Conservation (phyloP, 441 rosid genomes). For the Jatropha podagrica region DNA sequence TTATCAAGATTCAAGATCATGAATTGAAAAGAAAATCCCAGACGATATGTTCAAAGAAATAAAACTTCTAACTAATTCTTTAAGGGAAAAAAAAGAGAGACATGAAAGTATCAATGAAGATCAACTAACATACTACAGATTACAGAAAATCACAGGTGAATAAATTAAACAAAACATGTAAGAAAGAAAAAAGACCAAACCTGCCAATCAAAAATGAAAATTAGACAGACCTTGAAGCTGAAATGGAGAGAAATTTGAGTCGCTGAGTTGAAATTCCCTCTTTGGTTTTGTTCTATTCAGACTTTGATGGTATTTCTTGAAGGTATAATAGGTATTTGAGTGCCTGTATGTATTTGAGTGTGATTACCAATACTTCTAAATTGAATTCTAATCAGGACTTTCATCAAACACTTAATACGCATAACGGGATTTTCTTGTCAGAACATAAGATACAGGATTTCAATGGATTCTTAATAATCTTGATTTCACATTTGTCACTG, state of each 20-base stretch:
- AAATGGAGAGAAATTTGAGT: constrained; percentile 1
- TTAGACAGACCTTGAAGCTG: constrained; percentile 28
- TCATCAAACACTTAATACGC: not conserved
- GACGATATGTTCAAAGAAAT: not conserved
- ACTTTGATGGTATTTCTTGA: too few species aligned
- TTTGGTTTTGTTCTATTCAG: not conserved
- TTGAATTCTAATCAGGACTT: constrained; percentile 1
- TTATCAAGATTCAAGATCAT: not conserved
- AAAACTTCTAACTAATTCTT: not conserved
- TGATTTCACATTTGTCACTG: not conserved
- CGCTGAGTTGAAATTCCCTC: not conserved
- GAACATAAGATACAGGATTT: too few species aligned
- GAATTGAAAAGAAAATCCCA: not conserved
- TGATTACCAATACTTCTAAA: not conserved
- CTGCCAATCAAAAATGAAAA: not conserved
- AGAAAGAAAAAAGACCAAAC: not conserved
- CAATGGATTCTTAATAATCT: not conserved
- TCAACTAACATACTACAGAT: not conserved
- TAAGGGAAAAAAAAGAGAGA: not conserved
- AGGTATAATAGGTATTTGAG: too few species aligned
- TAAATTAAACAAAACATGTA: not conserved
- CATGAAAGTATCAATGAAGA: not conserved
- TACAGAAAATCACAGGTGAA: not conserved
- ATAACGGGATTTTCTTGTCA: not conserved
- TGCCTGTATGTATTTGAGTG: too few species aligned